Conservation (phyloP, 306 rosid species). For the Fragaria iinumae region DNA sequence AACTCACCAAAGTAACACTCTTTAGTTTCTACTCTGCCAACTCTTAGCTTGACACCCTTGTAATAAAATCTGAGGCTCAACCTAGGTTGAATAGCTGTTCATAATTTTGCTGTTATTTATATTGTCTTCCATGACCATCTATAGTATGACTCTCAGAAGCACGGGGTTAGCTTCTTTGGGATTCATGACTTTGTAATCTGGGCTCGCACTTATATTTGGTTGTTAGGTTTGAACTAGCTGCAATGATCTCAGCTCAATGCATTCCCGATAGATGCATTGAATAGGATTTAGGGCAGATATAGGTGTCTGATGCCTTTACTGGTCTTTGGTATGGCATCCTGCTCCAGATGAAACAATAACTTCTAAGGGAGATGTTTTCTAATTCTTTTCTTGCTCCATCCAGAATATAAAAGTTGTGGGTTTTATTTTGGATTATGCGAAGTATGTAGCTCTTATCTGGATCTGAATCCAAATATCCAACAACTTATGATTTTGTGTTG, state of each 20-base stretch:
- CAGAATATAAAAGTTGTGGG: not conserved
- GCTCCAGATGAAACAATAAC: constrained; percentile 5
- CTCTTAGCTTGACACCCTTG: not conserved
- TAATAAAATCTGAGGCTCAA: not conserved
- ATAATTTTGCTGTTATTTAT: not conserved
- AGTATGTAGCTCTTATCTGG: not conserved
- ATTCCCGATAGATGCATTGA: not conserved
- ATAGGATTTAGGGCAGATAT: not conserved
- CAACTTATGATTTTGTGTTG: not conserved
- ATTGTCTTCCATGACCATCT: not conserved
- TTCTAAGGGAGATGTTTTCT: not conserved
- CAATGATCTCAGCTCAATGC: not conserved
- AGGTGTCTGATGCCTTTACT: not conserved
- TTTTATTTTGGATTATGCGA: not conserved
- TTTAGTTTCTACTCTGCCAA: constrained; percentile 5
- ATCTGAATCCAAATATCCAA: not conserved
- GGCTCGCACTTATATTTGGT: not conserved
- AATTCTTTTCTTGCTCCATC: not conserved
- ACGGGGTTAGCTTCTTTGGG: not conserved
- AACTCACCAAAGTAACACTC: not conserved
- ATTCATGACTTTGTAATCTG: not conserved
- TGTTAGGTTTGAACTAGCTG: not conserved
- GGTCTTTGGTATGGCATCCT: constrained; percentile 10
- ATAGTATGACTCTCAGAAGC: not conserved
- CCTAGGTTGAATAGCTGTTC: not conserved